Evolutionary conservation across 1,284 basidiomycete genomes (phyloP).

Genomic region (Cryptococcus depauperatus): DNA sequence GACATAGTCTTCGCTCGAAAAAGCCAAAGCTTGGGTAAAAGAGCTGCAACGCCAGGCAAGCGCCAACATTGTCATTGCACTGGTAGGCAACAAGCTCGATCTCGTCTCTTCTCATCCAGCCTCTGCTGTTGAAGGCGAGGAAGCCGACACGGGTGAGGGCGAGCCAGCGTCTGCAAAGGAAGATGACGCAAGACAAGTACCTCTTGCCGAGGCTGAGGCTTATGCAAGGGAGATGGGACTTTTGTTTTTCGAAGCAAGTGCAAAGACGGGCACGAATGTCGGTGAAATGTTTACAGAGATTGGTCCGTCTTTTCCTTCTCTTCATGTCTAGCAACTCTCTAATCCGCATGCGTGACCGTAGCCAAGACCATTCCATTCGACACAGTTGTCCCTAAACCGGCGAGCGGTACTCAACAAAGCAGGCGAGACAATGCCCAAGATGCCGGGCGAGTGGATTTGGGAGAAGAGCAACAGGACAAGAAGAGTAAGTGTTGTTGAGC

Average conservation of each 20-base stretch:
- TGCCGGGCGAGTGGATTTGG: constrained; percentile 61
- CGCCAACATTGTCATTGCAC: constrained; percentile 96
- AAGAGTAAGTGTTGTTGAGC: constrained; percentile 40
- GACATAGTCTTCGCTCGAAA: constrained; percentile 77
- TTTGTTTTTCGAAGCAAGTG: constrained; percentile 95
- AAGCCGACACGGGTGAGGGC: constrained; percentile 51
- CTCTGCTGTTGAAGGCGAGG: constrained; percentile 56
- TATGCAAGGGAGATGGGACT: constrained; percentile 90
- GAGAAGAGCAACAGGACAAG: constrained; percentile 51
- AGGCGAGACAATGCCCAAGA: constrained; percentile 50
- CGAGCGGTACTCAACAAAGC: constrained; percentile 42
- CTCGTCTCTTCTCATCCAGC: constrained; percentile 67
- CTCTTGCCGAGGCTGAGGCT: constrained; percentile 86
- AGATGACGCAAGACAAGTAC: constrained; percentile 74
- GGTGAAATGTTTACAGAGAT: constrained; percentile 98
- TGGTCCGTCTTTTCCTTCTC: constrained; percentile 52
- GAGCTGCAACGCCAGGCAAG: constrained; percentile 98
- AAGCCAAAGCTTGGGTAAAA: constrained; percentile 99
- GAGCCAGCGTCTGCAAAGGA: constrained; percentile 13
- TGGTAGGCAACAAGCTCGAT: constrained; percentile 92
- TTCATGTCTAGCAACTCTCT: neutral
- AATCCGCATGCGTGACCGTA: constrained; percentile 35
- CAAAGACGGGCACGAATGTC: constrained; percentile 95
- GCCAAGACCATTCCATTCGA: constrained; percentile 96
- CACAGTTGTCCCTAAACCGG: constrained; percentile 71